Evolutionary conservation across 2,329 filamentous ascomycete species (phyloP).

Genomic region (Alternaria arborescens): DNA sequence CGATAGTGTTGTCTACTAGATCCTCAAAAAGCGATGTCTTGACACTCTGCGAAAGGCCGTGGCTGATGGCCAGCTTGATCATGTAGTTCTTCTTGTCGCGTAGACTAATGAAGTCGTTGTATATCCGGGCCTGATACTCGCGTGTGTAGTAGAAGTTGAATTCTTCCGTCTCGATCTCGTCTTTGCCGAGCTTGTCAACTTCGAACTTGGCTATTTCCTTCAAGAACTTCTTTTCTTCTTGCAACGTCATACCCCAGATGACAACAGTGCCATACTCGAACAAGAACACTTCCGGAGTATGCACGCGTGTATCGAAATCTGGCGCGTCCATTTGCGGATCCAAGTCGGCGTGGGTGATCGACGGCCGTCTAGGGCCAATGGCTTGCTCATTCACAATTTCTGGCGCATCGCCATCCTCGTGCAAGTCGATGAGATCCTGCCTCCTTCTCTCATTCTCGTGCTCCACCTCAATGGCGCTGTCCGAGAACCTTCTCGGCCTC

Average conservation of each 20-base stretch:
- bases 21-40: constrained; percentile 99
- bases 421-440: constrained; percentile 71
- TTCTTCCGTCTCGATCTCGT: constrained; percentile 93
- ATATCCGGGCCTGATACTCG: constrained; percentile 97
- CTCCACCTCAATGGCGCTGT: constrained; percentile 75
- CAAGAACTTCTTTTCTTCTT: constrained; percentile 87
- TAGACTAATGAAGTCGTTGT: constrained; percentile 98
- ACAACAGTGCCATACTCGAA: constrained; percentile 98
- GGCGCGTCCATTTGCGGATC: constrained; percentile 56
- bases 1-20: constrained; percentile 90
- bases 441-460: constrained; percentile 64
- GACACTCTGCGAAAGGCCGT: constrained; percentile 93
- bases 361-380: constrained; percentile 35
- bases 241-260: constrained; percentile 96
- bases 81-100: constrained; percentile 96
- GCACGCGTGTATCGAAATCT: constrained; percentile 86
- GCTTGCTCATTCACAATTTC: constrained; percentile 38
- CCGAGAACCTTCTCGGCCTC: constrained; percentile 73
- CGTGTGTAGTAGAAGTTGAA: constrained; percentile 99
- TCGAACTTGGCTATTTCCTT: constrained; percentile 96
- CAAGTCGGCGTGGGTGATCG: constrained; percentile 40
- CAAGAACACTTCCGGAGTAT: constrained; percentile 93
- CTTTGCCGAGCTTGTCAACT: constrained; percentile 83
- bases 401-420: constrained; percentile 50
- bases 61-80: constrained; percentile 96